Conservation (phyloP, 2,329 filamentous ascomycete genomes). For the Neospermospora avenae region DNA sequence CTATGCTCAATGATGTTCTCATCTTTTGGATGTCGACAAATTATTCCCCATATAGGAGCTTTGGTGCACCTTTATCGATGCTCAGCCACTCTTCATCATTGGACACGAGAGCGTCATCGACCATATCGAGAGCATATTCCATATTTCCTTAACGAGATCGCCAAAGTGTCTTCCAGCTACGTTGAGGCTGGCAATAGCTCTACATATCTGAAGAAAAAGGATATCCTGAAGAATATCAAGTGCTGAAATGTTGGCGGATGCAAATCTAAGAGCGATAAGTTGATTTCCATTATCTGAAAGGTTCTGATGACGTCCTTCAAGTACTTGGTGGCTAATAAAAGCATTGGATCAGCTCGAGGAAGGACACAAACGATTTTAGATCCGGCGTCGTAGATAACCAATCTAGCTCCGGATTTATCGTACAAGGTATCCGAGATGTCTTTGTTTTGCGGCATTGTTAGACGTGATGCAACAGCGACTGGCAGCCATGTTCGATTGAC, state of each 20-base stretch:
- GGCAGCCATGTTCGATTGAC: background rate
- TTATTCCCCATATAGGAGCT: background rate
- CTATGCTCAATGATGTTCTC: background rate
- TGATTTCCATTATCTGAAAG: background rate
- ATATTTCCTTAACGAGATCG: conserved; percentile 1
- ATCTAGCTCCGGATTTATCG: background rate
- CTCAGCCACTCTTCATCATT: background rate
- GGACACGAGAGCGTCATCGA: background rate
- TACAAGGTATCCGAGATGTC: background rate
- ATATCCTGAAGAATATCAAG: background rate
- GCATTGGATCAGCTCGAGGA: background rate
- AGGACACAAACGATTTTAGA: background rate
- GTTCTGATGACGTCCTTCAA: background rate
- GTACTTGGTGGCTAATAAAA: background rate
- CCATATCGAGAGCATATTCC: conserved; percentile 5
- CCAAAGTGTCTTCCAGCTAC: background rate
- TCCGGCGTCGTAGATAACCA: background rate
- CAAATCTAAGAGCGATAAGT: background rate
- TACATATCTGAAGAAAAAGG: background rate
- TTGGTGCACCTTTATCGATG: background rate
- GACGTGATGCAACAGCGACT: background rate
- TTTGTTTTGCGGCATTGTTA: background rate
- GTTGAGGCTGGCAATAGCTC: background rate
- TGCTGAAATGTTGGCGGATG: background rate
- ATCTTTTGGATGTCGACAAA: background rate